These are phyloP conservation scores for Claviceps paspali DNA, from an alignment of 2,329 filamentous ascomycete genomes.

Conservation along the genomic window DNA sequence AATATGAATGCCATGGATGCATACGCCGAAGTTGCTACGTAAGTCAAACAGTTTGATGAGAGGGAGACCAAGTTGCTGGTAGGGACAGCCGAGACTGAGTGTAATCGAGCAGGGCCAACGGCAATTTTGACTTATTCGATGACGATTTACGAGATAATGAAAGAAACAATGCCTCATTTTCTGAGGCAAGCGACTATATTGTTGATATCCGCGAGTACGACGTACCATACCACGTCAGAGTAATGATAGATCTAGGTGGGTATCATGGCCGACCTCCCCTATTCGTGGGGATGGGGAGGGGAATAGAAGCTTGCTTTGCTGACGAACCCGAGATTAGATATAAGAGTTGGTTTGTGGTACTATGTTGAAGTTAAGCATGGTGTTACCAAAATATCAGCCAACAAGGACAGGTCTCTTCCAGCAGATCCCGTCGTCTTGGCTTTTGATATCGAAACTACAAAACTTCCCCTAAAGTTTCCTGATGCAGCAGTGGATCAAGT, in stretches of 20 bases:
- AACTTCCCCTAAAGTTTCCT: constrained; percentile 89
- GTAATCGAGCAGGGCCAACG: constrained; percentile 41
- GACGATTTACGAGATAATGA: constrained; percentile 70
- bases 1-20: constrained; percentile 95
- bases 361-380: constrained; percentile 90
- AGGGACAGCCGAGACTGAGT: constrained; percentile 7
- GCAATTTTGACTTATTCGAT: constrained; percentile 90
- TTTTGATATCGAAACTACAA: constrained; percentile 98
- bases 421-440: constrained; percentile 96
- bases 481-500: constrained; percentile 90
- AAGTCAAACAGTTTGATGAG: constrained; percentile 15
- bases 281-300: too few relatives aligned
- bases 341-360: constrained; percentile 95
- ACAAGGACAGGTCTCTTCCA: constrained; percentile 76
- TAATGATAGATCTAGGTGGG: constrained; percentile 83
- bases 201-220: constrained; percentile 98
- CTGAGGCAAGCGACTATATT: constrained; percentile 92
- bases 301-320: constrained; percentile 7
- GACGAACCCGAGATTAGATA: constrained; percentile 40
- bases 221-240: constrained; percentile 96
- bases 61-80: background rate
- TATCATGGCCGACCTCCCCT: too few relatives aligned
- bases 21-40: constrained; percentile 91
- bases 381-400: constrained; percentile 62
- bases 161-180: constrained; percentile 59